Evolutionary conservation across 495 filamentous ascomycete genomes (phyloP), one percentile per base, ranked within the genome.

Genomic region (Penicillium argentinense): DNA sequence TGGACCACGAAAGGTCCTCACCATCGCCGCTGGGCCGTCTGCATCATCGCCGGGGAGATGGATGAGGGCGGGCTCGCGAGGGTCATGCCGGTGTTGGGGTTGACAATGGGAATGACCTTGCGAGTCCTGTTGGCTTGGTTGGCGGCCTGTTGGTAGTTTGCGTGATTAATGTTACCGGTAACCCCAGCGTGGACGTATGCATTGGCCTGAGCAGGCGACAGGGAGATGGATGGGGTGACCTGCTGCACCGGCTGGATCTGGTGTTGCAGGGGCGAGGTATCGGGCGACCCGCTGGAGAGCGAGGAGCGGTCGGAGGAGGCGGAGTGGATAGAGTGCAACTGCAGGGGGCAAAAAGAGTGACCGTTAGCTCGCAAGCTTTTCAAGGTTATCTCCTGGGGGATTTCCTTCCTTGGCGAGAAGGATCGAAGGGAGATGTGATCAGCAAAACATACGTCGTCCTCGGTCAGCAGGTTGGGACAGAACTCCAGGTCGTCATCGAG

Each of bases 61-160:
- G 89, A 95, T 39, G 81, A 86, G 3, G 93, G 92, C 54, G 93
- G 95, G 74, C 91, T 96, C 25, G 91, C 81, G 69, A 96, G 78
- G 53, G 81, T 82, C 69, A 92, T 81, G 51, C 93, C 90, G 24
- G 95, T 97, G 49, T 77, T 86, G 25, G 93, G 93, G 78, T 99
- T 96, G 71, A 99, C 86, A 65, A 99, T 99, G 13, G 93, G 95
- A 56, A 99, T 99, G 56, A 93, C 89, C 64, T 96, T 97, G 56
- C 92, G 88, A 53, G 85, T 83, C 64, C 95, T 88, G 46, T 87
- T 86, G 44, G 92, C 87, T 64, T 92, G 88, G 45, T 87, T 86
- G 43, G 91, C 86, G 41, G 89, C 69, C 74, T 96, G 93, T 62
- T 95, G 88, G 57, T 88, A 78, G 69, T 89, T 95, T 51, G 88